phyloP scores from a whole-genome alignment of 345 rosid species.

The Angophora floribunda region DNA sequence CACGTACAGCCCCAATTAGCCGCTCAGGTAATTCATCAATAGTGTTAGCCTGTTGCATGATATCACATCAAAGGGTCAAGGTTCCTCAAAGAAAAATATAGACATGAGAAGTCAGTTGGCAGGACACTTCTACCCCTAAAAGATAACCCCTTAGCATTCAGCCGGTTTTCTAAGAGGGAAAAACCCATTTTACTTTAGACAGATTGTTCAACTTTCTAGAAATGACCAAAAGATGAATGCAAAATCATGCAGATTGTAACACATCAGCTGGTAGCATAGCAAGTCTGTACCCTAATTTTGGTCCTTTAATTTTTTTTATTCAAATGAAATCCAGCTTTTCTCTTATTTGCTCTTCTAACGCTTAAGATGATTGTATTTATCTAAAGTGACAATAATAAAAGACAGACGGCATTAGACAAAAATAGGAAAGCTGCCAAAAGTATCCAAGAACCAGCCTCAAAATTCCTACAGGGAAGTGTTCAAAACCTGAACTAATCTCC shows the following conservation, averaged over 20 bases:
- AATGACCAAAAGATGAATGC: not conserved
- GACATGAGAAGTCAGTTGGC: not conserved
- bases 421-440: not conserved
- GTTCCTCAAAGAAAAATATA: not conserved
- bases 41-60: conserved; percentile 57
- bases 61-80: not conserved
- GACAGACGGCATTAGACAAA: not conserved
- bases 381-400: not conserved
- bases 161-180: not conserved
- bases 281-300: not conserved
- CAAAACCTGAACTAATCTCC: not conserved
- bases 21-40: conserved; percentile 85
- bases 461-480: not conserved
- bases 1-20: conserved; percentile 87
- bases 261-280: not conserved
- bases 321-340: not conserved
- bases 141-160: not conserved
- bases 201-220: not conserved
- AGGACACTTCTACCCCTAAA: not conserved
- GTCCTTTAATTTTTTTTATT: not conserved
- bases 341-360: not conserved
- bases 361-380: not conserved
- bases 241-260: not conserved
- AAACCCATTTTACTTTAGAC: not conserved
- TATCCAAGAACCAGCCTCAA: not conserved